phyloP scores from a whole-genome alignment of 2,329 filamentous ascomycete species.

The Coniella lustricola region DNA sequence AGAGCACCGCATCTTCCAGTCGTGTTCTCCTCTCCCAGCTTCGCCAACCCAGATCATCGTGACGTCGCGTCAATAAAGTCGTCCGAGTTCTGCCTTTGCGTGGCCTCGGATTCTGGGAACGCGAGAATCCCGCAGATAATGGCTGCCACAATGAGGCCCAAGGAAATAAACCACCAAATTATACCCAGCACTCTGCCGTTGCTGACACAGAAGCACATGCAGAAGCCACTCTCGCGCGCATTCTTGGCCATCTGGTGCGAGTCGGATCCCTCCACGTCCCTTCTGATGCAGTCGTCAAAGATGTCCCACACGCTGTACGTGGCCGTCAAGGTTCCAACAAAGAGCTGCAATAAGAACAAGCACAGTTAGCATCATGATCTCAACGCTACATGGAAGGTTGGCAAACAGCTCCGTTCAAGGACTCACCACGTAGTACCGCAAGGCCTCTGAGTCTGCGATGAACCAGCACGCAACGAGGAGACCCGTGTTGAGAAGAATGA shows the following conservation, averaged over 20 bases:
- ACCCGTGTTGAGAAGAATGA: slow-evolving; percentile 62
- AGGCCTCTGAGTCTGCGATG: slow-evolving; percentile 65
- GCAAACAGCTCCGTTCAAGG: slow-evolving; percentile 3
- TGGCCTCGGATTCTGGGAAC: slow-evolving; percentile 61
- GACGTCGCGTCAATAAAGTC: slow-evolving; percentile 43
- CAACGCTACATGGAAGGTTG: no score
- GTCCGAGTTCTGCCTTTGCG: slow-evolving; percentile 64
- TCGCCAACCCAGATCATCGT: background rate
- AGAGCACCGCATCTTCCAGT: no score
- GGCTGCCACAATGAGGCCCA: slow-evolving; percentile 63
- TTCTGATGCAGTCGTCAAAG: slow-evolving; percentile 72
- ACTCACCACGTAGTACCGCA: slow-evolving; percentile 63
- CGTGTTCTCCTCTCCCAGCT: background rate
- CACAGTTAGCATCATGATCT: no score
- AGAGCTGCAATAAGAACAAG: no score
- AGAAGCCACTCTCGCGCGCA: slow-evolving; percentile 72
- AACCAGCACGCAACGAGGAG: slow-evolving; percentile 72
- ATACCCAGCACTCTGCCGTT: slow-evolving; percentile 52
- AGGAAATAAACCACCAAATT: slow-evolving; percentile 67
- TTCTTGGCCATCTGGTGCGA: slow-evolving; percentile 71
- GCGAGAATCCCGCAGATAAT: slow-evolving; percentile 73
- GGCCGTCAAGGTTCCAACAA: slow-evolving; percentile 76
- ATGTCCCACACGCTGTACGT: slow-evolving; percentile 82
- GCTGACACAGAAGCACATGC: slow-evolving; percentile 26
- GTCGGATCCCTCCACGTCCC: slow-evolving; percentile 74